Evolutionary conservation across 1,284 basidiomycete genomes (phyloP), one percentile per base, ranked within the genome.

Genomic region (Malassezia nana): DNA sequence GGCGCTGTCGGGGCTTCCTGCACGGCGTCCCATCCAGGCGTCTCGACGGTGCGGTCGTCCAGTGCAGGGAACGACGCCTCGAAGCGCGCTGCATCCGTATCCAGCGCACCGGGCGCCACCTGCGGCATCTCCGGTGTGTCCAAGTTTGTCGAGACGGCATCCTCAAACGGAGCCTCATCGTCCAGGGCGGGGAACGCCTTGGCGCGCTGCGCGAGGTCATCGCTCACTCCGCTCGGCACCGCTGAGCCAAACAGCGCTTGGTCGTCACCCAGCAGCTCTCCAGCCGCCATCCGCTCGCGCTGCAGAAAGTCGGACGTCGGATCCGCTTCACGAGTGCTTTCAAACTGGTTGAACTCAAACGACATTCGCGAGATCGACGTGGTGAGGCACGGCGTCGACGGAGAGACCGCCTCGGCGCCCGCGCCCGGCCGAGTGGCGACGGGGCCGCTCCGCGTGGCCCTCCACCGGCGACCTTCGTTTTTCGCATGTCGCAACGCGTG

Each of bases 141-240:
- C 10, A 24, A 12, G 26, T 31, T 38, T 22, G 26, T 45, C 29
- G 43, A 45, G 41, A 45, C 15, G 9, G 43, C 42, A 16, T 46
- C 51, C 31, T 41, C 32, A 24, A 54, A 48, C 26, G 46, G 24
- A 13, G 31, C 40, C 32, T 66, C 67, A 67, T 76, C 60, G 63
- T 67, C 58, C 18, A 78, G 77, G 20, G 78, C 77, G 35, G 77
- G 74, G 56, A 77, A 78, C 22, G 79, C 80, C 65, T 85, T 83
- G 65, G 80, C 78, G 61, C 83, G 81, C 20, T 55, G 52, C 54
- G 70, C 62, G 48, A 74, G 62, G 55, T 75, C 65, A 41, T 66
- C 55, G 35, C 35, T 20, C 15, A 26, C 45, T 30, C 41, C 51
- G 22, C 51, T 46, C 20, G 49, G 18, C 18, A 20, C 18, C 29